Base-by-base conservation (phyloP, 129 eudicot genomes). In the Dittrichia graveolens region DNA sequence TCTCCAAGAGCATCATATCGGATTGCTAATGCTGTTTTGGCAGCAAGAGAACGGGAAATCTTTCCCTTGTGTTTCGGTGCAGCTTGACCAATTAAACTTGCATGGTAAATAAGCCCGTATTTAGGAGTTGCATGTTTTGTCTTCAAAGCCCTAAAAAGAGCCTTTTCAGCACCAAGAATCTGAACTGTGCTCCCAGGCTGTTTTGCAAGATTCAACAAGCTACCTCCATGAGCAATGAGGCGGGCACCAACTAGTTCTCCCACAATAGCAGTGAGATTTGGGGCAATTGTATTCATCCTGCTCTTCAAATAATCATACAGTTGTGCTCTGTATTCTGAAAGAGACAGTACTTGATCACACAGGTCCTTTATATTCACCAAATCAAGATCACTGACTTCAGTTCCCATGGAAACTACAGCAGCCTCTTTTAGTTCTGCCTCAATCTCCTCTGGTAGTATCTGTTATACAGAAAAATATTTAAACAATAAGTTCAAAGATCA, bases 191-290 rank as follows among this genome's bases (percentile, higher is more conserved):
- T 94, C 60, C 96, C 98, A 0, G 97, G 98, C 72, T 94, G 96
- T 79, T 93, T 93, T 14, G 98, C 95, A 77, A 94, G 96, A 74
- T 90, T 94, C 65, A 94, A 3, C 71, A 94, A 88, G 73, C 97
- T 90, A 61, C 98, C 97, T 1, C 97, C 98, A 60, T 88, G 98
- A 19, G 97, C 87, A 81, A 94, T 90, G 34, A 94, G 87, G 10
- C 98, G 93, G 43, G 98, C 97, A 48, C 98, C 98, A 81, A 94
- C 98, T 58, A 94, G 97, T 69, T 94, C 98, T 56, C 98, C 98
- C 65, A 90, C 98, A 74, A 94, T 91, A 41, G 97, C 98, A 52
- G 98, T 94, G 6, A 94, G 85, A 88, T 94, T 94, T 44, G 97
- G 98, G 37, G 96, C 97, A 61, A 94, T 90, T 11, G 98, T 86